Evolutionary conservation across 2,329 filamentous ascomycete species (phyloP), one percentile per base, ranked within the genome.

Genomic region (Microcyclospora tardicrescens): DNA sequence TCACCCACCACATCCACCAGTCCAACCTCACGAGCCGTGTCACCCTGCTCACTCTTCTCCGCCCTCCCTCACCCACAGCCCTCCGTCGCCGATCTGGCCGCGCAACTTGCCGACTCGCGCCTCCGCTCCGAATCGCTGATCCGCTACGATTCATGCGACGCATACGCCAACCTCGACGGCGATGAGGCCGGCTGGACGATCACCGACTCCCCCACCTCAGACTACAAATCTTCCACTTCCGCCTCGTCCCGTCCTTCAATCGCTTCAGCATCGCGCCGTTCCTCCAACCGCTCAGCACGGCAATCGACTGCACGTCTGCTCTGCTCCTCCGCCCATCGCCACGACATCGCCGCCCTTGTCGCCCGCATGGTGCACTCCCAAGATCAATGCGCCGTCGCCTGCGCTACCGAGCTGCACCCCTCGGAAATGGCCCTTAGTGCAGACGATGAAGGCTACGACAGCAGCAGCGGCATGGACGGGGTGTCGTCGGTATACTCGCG

Each of bases 341-440:
- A 56, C 16, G 63, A 66, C 47, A 62, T 67, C 33, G 57, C 61
- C 10, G 51, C 53, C 16, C 55, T 68, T 12, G 61, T 66, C 16
- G 49, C 59, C 42, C 58, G 58, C 41, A 65, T 67, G 58, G 54
- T 65, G 37, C 48, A 61, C 2, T 46, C 49, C 28, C 54, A 58
- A 35, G 60, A 66, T 41, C 65, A 68, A 42, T 67, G 65, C 53
- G 52, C 46, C 6, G 42, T 58, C 8, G 19, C 19, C 5, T 24
- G 19, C 19, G 19, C 19, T 4, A 24, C 19, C 19, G 19, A 24
- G 19, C 19, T 24, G 19, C 5, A 31, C 44, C 9, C 40, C 45
- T 10, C 44, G 40, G n/a, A 41, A 38, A 28, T 39, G 5, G 11
- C 37, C 4, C 15, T 15, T 13, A 28, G 33, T 2, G 27, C 28